Evolutionary conservation across 1,284 basidiomycete genomes (phyloP), one percentile per base, ranked within the genome.

Genomic region (Sutorius eximius): DNA sequence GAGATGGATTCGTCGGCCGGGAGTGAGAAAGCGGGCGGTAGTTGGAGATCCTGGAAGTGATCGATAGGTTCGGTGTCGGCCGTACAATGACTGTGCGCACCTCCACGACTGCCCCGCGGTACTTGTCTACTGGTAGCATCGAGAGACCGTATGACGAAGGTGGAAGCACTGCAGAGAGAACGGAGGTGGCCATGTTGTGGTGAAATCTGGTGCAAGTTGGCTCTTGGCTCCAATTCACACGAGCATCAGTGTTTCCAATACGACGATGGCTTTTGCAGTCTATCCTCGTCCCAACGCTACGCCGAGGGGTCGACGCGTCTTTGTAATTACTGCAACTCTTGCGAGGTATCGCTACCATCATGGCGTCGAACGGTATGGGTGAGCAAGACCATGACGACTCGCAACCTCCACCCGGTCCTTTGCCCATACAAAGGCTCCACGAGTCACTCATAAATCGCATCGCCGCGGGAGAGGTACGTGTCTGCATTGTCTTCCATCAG

Each of bases 11-110:
- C 91, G 56, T 79, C 79, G 10, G 79, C 74, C 9, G 89, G 87
- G 3, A 95, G 77, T n/a, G 88, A 84, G 71, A 94, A 95, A 0
- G 93, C 93, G 9, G 93, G 93, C 0, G 91, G 87, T 2, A 95
- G 76, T 80, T 95, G 93, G 2, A 94, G 77, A 70, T 94, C 92
- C 91, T 94, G 66, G n/a, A 44, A 5, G 51, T 27, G 37, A 41
- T 41, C 15, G 15, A 41, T 44, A 27, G n/a, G 18, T 32, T 48
- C 8, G 27, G 30, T 33, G 36, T 47, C 8, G 49, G 8, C 13
- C 11, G 11, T 40, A 48, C n/a, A 53, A n/a, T 15, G 12, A 50
- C 7, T 33, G n/a, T 40, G 40, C 53, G 34, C n/a, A 86, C 88
- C 79, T 90, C 90, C 9, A 93, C 87, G 27, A 91, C 89, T 3